Percentiles rank a stretch among this genome's conserved stretches.
phyloP scores from a whole-genome alignment of 768 basidiomycete species.

The Rhodotorula sphaerocarpa region DNA sequence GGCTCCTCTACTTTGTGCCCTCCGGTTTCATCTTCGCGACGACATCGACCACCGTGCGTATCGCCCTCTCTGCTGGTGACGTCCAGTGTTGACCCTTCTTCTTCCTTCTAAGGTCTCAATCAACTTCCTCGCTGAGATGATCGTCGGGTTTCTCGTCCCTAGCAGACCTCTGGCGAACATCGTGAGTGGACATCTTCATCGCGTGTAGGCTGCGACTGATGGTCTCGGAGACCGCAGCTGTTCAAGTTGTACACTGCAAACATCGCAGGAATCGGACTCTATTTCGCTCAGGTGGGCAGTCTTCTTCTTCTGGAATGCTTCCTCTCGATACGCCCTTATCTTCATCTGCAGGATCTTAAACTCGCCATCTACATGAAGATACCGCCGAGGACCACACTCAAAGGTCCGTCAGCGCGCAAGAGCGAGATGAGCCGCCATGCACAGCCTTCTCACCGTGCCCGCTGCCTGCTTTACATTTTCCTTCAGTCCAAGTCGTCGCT shows the following conservation, averaged over 20 bases:
- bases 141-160: constrained; percentile 74
- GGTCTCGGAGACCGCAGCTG: constrained; percentile 44
- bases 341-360: constrained; percentile 74
- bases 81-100: too few species aligned
- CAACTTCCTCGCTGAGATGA: constrained; percentile 80
- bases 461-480: too few species aligned
- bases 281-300: constrained; percentile 50
- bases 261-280: constrained; percentile 61
- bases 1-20: constrained; percentile 74
- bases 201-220: too few species aligned
- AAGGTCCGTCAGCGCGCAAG: constrained; percentile 42
- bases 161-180: constrained; percentile 88
- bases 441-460: too few species aligned
- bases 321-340: too few species aligned
- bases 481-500: constrained; percentile 41
- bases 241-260: constrained; percentile 88
- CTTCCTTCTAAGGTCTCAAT: neutral
- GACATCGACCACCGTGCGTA: constrained; percentile 72
- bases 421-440: too few species aligned
- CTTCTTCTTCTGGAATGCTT: too few species aligned
- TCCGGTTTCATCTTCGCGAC: constrained; percentile 87
- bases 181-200: too few species aligned
- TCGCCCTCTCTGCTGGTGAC: too few species aligned
- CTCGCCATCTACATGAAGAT: constrained; percentile 91
- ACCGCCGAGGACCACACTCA: constrained; percentile 78